phyloP scores from a whole-genome alignment of 371 early-diverging fungal genomes.

The Mortierella sp. region DNA sequence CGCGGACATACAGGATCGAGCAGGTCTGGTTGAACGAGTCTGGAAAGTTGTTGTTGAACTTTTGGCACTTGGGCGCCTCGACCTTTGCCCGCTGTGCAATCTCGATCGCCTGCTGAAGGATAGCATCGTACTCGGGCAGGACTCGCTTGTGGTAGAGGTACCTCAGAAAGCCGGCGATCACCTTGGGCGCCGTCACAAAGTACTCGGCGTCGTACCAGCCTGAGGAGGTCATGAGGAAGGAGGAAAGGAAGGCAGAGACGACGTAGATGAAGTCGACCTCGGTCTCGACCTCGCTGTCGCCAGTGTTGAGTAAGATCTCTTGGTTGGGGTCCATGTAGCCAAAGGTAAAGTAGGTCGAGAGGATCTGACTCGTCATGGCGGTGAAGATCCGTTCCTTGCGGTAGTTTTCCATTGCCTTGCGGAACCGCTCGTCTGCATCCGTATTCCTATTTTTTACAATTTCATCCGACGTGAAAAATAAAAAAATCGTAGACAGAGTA shows the following conservation, averaged over 20 bases:
- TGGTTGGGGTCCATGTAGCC: conserved; percentile 38
- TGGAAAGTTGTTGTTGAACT: conserved; percentile 36
- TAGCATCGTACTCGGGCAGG: conserved; percentile 38
- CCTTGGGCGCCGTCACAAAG: conserved; percentile 36
- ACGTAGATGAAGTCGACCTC: conserved; percentile 39
- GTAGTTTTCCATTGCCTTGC: conserved; percentile 44
- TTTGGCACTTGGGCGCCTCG: conserved; percentile 22
- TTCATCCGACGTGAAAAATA: neutral
- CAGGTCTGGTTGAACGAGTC: conserved; percentile 24
- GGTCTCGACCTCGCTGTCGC: neutral
- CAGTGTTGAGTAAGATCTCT: neutral
- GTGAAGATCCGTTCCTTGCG: conserved; percentile 36
- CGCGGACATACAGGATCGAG: conserved; percentile 12
- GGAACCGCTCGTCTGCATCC: conserved; percentile 26
- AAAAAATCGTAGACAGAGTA: neutral
- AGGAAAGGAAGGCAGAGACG: conserved; percentile 35
- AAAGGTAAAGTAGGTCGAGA: conserved; percentile 37
- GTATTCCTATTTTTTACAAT: conserved; percentile 21
- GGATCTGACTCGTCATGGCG: conserved; percentile 19
- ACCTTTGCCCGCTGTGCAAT: conserved; percentile 22
- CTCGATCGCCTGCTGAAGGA: conserved; percentile 17
- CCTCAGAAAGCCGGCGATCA: conserved; percentile 28
- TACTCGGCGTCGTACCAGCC: conserved; percentile 33
- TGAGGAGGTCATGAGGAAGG: conserved; percentile 14
- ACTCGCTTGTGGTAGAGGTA: conserved; percentile 28